phyloP scores from a whole-genome alignment of 1,139 yeast species.

The Meyerozyma guilliermondii region DNA sequence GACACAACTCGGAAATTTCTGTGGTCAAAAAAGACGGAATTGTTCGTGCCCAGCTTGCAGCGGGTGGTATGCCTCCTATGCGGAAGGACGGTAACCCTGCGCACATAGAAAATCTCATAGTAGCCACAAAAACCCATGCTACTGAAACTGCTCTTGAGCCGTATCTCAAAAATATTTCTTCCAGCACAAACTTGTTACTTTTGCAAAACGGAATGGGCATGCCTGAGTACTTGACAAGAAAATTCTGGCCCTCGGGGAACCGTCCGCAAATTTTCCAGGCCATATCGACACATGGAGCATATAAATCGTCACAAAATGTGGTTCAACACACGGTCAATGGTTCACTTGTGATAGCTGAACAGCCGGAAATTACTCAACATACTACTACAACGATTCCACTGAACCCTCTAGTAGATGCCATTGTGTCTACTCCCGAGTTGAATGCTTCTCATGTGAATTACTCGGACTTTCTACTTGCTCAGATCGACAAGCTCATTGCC shows the following conservation, averaged over 20 bases:
- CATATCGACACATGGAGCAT: constrained; percentile 79
- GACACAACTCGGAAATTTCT: constrained; percentile 31
- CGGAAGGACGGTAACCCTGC: constrained; percentile 5
- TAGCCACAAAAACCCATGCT: constrained; percentile 63
- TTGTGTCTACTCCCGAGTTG: constrained; percentile 30
- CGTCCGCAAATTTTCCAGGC: constrained; percentile 68
- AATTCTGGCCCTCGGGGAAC: constrained; percentile 47
- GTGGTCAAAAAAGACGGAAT: constrained; percentile 17
- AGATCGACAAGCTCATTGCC: constrained; percentile 69
- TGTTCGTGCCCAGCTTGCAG: constrained; percentile 7
- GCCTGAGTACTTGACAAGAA: constrained; percentile 44
- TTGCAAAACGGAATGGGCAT: constrained; percentile 79
- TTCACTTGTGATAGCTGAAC: constrained; percentile 45
- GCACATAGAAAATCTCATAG: constrained; percentile 47
- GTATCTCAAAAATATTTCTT: constrained; percentile 34
- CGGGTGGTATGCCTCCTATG: constrained; percentile 8
- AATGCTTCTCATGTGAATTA: constrained; percentile 44
- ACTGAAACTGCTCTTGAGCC: constrained; percentile 43
- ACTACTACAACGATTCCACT: background rate
- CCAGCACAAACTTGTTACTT: constrained; percentile 53
- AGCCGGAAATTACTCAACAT: constrained; percentile 8
- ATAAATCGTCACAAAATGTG: constrained; percentile 35
- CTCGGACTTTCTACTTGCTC: constrained; percentile 55
- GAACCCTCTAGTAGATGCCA: constrained; percentile 26
- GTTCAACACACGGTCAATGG: constrained; percentile 71